A percentile compares a stretch with the other conserved stretches of the same genome.
Conservation (phyloP, 2,329 filamentous ascomycete species). For the Helotiales sp. region DNA sequence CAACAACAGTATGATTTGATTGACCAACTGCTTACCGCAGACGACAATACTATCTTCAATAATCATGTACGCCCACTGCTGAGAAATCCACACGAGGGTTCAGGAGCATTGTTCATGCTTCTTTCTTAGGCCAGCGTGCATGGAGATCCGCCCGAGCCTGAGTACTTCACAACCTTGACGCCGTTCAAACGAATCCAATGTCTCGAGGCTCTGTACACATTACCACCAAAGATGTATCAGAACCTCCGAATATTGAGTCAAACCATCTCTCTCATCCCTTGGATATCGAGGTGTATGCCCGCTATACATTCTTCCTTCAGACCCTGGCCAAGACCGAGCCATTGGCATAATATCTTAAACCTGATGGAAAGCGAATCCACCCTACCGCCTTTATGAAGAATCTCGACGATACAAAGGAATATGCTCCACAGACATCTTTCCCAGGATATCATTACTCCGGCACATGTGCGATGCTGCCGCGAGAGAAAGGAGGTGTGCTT, state of each 20-base stretch:
- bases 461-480: constrained; percentile 23
- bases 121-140: neutral
- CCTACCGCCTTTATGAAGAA: constrained; percentile 1
- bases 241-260: constrained; percentile 42
- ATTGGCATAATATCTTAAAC: constrained; percentile 8
- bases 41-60: neutral
- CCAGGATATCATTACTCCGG: constrained; percentile 21
- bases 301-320: constrained; percentile 4
- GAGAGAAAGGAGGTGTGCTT: constrained; percentile 24
- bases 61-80: neutral
- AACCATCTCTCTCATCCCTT: constrained; percentile 44
- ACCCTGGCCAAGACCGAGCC: constrained; percentile 12
- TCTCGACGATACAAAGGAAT: constrained; percentile 10
- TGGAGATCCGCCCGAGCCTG: neutral
- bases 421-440: constrained; percentile 7
- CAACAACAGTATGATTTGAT: neutral
- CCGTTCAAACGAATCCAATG: constrained; percentile 33
- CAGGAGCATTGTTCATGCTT: neutral
- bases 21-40: neutral
- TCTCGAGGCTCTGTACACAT: constrained; percentile 45
- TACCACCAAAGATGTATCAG: constrained; percentile 36
- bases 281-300: constrained; percentile 40
- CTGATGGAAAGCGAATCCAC: constrained; percentile 1
- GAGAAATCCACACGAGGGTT: neutral
- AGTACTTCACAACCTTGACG: neutral